Evolutionary conservation across 2,329 filamentous ascomycete genomes (phyloP).

Genomic region (Venturia effusa): DNA sequence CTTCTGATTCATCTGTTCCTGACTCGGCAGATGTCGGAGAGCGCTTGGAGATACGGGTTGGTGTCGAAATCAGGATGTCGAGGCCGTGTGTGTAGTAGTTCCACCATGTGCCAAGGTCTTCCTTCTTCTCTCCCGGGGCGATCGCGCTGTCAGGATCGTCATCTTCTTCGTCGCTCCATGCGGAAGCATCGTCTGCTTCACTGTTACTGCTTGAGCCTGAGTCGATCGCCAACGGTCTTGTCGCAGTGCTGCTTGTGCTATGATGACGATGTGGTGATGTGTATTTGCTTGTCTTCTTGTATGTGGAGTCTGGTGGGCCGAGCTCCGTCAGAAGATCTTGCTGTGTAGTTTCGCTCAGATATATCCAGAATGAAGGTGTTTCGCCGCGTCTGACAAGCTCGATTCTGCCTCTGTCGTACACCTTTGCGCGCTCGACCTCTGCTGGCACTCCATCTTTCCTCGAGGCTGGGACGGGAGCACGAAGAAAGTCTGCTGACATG

Average conservation of each 20-base stretch:
- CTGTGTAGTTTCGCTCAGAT: constrained; percentile 74
- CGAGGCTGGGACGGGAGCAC: constrained; percentile 43
- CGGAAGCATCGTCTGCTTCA: constrained; percentile 14
- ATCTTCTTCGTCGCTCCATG: constrained; percentile 49
- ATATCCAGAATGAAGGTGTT: constrained; percentile 56
- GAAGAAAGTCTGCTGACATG: constrained; percentile 3
- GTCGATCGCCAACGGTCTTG: not conserved
- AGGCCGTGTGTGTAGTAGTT: constrained; percentile 97
- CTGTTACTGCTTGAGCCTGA: not conserved
- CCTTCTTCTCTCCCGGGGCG: constrained; percentile 44
- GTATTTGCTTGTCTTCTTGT: constrained; percentile 59
- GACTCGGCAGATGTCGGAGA: constrained; percentile 15
- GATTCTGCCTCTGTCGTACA: constrained; percentile 68
- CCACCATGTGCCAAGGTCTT: constrained; percentile 67
- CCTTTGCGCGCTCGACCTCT: constrained; percentile 70
- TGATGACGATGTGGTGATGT: not conserved
- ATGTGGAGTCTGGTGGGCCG: constrained; percentile 87
- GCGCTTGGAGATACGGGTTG: constrained; percentile 36
- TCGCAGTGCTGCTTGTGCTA: constrained; percentile 1
- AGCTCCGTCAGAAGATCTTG: constrained; percentile 87
- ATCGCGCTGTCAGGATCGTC: constrained; percentile 36
- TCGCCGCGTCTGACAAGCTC: constrained; percentile 62
- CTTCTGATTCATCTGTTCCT: constrained; percentile 16
- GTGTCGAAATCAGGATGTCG: constrained; percentile 80
- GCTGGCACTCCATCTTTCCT: constrained; percentile 73